Conservation (phyloP, 352 stramenopile species). For the Phytophthora constricta region DNA sequence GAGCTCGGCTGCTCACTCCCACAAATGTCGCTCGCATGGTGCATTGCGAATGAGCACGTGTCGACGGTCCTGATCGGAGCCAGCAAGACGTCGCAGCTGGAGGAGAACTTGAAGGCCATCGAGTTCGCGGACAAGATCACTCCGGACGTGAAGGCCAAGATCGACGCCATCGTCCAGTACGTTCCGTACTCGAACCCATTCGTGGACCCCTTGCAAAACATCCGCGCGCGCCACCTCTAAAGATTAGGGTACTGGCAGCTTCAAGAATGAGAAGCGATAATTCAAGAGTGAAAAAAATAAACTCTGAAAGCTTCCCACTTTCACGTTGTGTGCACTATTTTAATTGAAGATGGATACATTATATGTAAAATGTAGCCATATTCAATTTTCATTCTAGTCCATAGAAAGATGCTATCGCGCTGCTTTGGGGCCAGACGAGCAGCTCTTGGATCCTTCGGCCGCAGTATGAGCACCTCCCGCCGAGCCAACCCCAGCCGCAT, state of each 20-base stretch:
- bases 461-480: constrained; percentile 7
- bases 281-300: background rate
- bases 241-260: background rate
- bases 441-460: constrained; percentile 13
- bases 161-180: constrained; percentile 34
- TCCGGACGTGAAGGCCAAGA: constrained; percentile 18
- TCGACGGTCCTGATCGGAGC: constrained; percentile 57
- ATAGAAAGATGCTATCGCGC: constrained; percentile 19
- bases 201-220: background rate
- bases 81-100: constrained; percentile 41
- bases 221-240: constrained; percentile 3
- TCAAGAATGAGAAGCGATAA: background rate
- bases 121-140: constrained; percentile 45
- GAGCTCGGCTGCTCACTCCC: constrained; percentile 48
- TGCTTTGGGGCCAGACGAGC: background rate
- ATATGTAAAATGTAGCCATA: background rate
- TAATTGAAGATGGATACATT: background rate
- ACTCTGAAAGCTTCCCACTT: too few species aligned
- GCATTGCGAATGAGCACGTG: constrained; percentile 50
- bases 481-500: constrained; percentile 31
- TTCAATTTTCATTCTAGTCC: background rate
- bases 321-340: background rate
- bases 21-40: constrained; percentile 66
- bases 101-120: constrained; percentile 53
- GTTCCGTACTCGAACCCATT: background rate